Percentiles rank a stretch among this genome's conserved stretches.
Conservation (phyloP, 306 rosid species). For the Prosopis cineraria region DNA sequence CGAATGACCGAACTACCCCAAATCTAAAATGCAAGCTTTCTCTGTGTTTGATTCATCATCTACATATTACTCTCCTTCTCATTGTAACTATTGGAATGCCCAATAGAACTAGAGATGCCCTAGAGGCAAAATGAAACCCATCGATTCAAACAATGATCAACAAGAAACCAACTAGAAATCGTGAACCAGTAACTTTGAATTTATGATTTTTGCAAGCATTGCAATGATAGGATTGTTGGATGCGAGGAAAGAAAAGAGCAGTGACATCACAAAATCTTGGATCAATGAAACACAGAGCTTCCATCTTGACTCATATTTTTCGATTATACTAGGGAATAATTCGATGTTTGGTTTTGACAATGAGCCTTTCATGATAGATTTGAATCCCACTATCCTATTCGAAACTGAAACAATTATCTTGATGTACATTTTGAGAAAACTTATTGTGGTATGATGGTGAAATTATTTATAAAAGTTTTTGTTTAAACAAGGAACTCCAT, state of each 20-base stretch:
- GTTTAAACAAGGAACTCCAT: too few relatives aligned
- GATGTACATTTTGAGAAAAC: too few relatives aligned
- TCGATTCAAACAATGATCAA: neutral
- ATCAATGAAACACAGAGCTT: neutral
- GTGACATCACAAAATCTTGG: neutral
- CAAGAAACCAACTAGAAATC: neutral
- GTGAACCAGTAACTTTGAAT: neutral
- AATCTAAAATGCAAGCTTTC: too few relatives aligned
- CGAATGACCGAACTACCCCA: too few relatives aligned
- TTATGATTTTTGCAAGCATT: neutral
- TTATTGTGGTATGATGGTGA: too few relatives aligned
- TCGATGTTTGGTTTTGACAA: neutral
- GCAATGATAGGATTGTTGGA: neutral
- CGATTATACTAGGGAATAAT: neutral
- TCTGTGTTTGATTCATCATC: too few relatives aligned
- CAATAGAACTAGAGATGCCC: conserved; percentile 3
- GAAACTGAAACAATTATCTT: conserved; percentile 48
- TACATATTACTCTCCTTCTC: too few relatives aligned
- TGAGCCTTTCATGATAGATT: neutral
- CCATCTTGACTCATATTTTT: neutral
- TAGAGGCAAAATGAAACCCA: conserved; percentile 14
- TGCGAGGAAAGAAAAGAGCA: conserved; percentile 1
- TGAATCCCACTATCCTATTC: conserved; percentile 42
- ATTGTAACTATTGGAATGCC: conserved; percentile 13
- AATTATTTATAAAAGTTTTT: too few relatives aligned